Evolutionary conservation across 78 protist genomes (phyloP).

Genomic region (Emiliania huxleyi): DNA sequence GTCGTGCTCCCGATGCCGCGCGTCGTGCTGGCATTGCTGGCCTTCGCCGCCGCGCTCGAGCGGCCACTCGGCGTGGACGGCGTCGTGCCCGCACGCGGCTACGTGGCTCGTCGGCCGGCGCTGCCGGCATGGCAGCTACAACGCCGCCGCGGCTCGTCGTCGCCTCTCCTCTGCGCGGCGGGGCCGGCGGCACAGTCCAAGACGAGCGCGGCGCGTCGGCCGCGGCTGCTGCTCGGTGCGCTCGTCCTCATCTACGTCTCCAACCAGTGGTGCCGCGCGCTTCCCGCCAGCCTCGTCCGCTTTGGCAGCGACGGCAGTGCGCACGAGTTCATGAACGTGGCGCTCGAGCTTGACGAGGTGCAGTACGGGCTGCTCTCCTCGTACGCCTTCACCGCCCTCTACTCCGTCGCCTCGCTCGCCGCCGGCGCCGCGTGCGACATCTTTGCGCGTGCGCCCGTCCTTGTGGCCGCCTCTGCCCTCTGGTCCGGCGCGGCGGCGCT

Average conservation of each 20-base stretch:
- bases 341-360: background rate
- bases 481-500: background rate
- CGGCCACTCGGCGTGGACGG: too few species aligned
- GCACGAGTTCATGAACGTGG: background rate
- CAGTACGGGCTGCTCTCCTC: background rate
- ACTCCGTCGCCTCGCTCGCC: background rate
- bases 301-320: background rate
- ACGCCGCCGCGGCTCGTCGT: too few species aligned
- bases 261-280: background rate
- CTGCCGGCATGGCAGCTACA: too few species aligned
- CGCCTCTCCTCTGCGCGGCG: too few species aligned
- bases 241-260: background rate
- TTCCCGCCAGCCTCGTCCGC: background rate
- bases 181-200: too few species aligned
- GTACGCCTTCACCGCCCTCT: background rate
- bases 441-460: background rate
- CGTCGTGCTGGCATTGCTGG: too few species aligned
- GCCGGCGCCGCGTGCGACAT: conserved; percentile 12
- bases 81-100: too few species aligned
- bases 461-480: background rate
- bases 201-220: too few species aligned
- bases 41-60: too few species aligned
- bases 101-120: too few species aligned
- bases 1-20: too few species aligned
- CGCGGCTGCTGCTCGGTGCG: background rate